These are phyloP conservation scores for Przewalskia tangutica DNA, from an alignment of 257 asterid genomes.

Conservation along the genomic window DNA sequence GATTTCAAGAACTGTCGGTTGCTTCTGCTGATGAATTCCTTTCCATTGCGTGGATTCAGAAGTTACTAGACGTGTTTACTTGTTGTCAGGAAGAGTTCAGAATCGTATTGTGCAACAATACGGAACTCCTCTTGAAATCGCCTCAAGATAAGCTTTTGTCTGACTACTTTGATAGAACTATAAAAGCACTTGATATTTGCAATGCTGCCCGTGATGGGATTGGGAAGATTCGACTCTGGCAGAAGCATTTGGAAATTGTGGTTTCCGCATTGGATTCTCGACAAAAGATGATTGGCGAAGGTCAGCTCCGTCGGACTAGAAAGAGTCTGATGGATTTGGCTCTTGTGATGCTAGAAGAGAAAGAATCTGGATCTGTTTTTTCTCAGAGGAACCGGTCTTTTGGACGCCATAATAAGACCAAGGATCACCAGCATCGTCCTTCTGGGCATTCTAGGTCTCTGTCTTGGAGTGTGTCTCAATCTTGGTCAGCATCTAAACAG, in stretches of 20 bases:
- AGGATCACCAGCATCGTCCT: constrained; percentile 39
- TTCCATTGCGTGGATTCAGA: constrained; percentile 68
- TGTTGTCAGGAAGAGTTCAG: constrained; percentile 59
- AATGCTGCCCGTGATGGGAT: constrained; percentile 84
- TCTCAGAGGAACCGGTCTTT: constrained; percentile 70
- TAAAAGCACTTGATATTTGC: constrained; percentile 82
- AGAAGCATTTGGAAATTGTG: constrained; percentile 65
- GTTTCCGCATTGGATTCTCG: constrained; percentile 44
- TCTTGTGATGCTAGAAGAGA: constrained; percentile 64
- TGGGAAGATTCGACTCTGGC: constrained; percentile 71
- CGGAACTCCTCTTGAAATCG: constrained; percentile 34
- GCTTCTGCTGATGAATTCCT: constrained; percentile 55
- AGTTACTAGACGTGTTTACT: constrained; percentile 50
- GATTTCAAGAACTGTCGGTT: constrained; percentile 46
- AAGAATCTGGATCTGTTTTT: constrained; percentile 49
- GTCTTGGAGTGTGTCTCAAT: constrained; percentile 88
- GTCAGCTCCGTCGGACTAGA: constrained; percentile 73
- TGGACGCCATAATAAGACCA: constrained; percentile 46
- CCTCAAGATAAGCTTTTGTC: constrained; percentile 46
- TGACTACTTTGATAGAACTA: constrained; percentile 63
- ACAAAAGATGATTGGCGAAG: constrained; percentile 45
- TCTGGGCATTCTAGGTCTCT: constrained; percentile 75
- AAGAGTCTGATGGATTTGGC: constrained; percentile 75
- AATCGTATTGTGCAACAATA: constrained; percentile 30
- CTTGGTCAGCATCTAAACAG: constrained; percentile 96